Conservation (phyloP, 83 land plant genomes). For the Isoetes engelmannii region DNA sequence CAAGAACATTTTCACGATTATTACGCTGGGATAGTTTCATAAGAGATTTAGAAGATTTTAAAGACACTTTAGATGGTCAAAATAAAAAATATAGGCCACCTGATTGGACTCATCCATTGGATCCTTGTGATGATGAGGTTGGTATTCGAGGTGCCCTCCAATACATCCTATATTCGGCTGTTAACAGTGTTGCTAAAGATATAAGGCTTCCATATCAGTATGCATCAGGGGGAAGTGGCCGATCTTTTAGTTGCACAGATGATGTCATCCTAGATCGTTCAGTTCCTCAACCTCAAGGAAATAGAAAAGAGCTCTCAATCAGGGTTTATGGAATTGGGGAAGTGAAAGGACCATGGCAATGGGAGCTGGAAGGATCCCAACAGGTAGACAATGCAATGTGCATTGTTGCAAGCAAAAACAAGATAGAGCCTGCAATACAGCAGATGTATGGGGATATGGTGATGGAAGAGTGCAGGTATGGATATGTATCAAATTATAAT, state of each 20-base stretch:
- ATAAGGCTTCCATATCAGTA: too few species aligned
- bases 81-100: constrained; percentile 5
- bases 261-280: neutral
- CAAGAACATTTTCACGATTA: constrained; percentile 4
- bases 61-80: neutral
- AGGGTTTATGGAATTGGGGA: constrained; percentile 10
- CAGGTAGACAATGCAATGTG: neutral
- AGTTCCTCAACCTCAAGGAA: constrained; percentile 3
- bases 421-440: too few species aligned
- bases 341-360: constrained; percentile 7
- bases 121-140: too few species aligned
- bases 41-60: neutral
- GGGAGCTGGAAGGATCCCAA: constrained; percentile 6
- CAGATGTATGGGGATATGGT: constrained; percentile 13
- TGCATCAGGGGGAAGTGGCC: too few species aligned
- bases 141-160: too few species aligned
- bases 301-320: neutral
- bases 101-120: too few species aligned
- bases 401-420: too few species aligned
- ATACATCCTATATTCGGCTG: too few species aligned
- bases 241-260: neutral
- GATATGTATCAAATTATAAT: constrained; percentile 1
- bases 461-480: constrained; percentile 7
- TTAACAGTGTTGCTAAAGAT: too few species aligned
- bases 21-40: constrained; percentile 2